Evolutionary conservation across 768 basidiomycete species (phyloP).

Genomic region (Rhodotorula diobovata): DNA sequence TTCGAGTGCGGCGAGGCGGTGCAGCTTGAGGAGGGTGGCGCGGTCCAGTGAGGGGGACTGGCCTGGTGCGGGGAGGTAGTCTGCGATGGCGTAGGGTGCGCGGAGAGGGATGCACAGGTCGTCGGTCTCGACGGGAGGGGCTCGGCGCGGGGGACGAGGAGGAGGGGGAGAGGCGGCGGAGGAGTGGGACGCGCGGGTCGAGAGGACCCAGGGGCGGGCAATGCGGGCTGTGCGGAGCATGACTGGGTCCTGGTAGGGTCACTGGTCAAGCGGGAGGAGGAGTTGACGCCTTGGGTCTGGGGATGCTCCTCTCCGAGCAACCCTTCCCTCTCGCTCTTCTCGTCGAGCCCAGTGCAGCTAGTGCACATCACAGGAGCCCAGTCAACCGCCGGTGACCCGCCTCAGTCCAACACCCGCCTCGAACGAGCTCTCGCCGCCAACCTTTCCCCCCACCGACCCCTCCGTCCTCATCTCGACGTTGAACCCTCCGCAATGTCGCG

Average conservation of each 20-base stretch:
- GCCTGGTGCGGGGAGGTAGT: slow-evolving; percentile 5
- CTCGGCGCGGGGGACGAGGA: not conserved
- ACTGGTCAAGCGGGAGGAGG: too few relatives aligned
- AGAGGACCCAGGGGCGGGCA: not conserved
- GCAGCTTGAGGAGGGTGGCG: slow-evolving; percentile 35
- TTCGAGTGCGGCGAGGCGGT: slow-evolving; percentile 34
- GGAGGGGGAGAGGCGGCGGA: not conserved
- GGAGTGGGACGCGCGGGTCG: not conserved
- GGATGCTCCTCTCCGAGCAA: too few relatives aligned
- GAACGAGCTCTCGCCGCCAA: not conserved
- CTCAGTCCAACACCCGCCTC: too few relatives aligned
- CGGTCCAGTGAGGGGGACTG: slow-evolving; percentile 10
- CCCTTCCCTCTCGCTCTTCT: too few relatives aligned
- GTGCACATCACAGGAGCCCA: not conserved
- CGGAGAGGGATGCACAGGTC: slow-evolving; percentile 29
- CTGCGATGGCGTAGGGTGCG: slow-evolving; percentile 26
- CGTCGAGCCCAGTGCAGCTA: too few relatives aligned
- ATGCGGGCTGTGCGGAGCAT: slow-evolving; percentile 5
- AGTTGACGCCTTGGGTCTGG: too few relatives aligned
- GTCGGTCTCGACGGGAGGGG: slow-evolving; percentile 17
- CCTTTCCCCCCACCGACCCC: not conserved
- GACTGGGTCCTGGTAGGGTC: not conserved
- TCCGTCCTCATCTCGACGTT: not conserved
- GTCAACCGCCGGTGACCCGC: not conserved
- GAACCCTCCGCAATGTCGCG: slow-evolving; percentile 1